Evolutionary conservation across 2,329 filamentous ascomycete genomes (phyloP).

Genomic region (Tolypocladium ovalisporum): DNA sequence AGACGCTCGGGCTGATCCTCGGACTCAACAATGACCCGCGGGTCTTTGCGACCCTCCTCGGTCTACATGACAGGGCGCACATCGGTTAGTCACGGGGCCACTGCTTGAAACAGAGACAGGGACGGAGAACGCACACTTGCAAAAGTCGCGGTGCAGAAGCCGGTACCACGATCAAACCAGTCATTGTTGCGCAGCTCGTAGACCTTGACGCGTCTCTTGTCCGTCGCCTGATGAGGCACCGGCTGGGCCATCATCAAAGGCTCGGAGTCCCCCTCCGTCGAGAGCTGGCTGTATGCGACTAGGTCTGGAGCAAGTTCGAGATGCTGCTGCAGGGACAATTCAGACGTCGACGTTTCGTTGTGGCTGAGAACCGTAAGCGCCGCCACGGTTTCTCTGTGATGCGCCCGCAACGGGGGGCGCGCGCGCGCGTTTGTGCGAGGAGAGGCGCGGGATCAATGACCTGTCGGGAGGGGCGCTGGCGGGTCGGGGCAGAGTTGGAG

Average conservation of each 20-base stretch:
- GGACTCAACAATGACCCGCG: slow-evolving; percentile 81
- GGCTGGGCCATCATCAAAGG: slow-evolving; percentile 61
- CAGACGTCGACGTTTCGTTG: slow-evolving; percentile 34
- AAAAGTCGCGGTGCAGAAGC: slow-evolving; percentile 77
- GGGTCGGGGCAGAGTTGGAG: background rate
- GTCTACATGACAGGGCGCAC: slow-evolving; percentile 23
- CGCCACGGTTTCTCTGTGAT: slow-evolving; percentile 35
- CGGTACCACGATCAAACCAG: slow-evolving; percentile 97
- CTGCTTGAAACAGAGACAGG: background rate
- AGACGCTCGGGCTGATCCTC: slow-evolving; percentile 81
- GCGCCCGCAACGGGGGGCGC: slow-evolving; percentile 12
- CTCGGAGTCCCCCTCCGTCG: slow-evolving; percentile 43
- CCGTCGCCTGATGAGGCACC: slow-evolving; percentile 57
- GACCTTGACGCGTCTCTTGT: slow-evolving; percentile 83
- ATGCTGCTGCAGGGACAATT: slow-evolving; percentile 50
- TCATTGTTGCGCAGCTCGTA: slow-evolving; percentile 98
- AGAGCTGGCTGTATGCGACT: slow-evolving; percentile 36
- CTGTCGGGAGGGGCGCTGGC: background rate
- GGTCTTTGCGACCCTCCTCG: slow-evolving; percentile 61
- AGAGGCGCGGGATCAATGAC: background rate
- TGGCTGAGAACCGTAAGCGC: slow-evolving; percentile 45
- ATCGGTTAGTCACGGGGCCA: background rate
- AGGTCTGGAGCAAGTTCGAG: slow-evolving; percentile 44
- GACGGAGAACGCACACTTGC: slow-evolving; percentile 48
- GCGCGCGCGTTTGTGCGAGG: slow-evolving; percentile 5